These are phyloP conservation scores for Rubia peregrina DNA, from an alignment of 305 asterid species.

Conservation along the genomic window DNA sequence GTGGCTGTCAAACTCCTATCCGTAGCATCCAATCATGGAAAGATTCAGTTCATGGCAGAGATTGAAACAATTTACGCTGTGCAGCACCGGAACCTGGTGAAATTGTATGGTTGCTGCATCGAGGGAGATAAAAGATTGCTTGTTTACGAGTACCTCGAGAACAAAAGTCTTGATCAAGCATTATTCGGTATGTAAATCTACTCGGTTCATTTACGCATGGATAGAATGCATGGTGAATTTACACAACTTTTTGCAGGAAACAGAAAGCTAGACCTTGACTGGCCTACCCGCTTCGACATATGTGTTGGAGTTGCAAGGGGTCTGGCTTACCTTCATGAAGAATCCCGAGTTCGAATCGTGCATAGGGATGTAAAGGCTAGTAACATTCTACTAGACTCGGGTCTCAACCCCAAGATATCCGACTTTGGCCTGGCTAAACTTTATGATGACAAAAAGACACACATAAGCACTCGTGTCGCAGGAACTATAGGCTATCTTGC, in stretches of 20 bases:
- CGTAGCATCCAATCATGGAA: constrained; percentile 67
- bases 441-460: constrained; percentile 67
- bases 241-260: constrained; percentile 26
- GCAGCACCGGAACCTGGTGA: constrained; percentile 79
- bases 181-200: constrained; percentile 42
- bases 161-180: constrained; percentile 74
- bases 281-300: constrained; percentile 55
- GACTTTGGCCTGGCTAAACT: constrained; percentile 83
- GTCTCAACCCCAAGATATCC: constrained; percentile 60
- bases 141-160: constrained; percentile 60
- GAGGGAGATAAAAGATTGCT: constrained; percentile 64
- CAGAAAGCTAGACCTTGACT: constrained; percentile 38
- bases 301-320: constrained; percentile 85
- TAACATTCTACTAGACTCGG: constrained; percentile 60
- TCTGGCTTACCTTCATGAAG: constrained; percentile 75
- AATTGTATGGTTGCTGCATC: constrained; percentile 71
- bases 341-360: constrained; percentile 63
- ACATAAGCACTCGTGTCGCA: constrained; percentile 75
- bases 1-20: constrained; percentile 65
- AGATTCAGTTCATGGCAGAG: constrained; percentile 68
- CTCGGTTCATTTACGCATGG: not conserved
- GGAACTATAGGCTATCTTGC: constrained; percentile 88
- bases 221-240: not conserved
- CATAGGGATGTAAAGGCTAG: constrained; percentile 90
- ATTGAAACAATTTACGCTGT: constrained; percentile 70